Percentiles rank a stretch among this genome's conserved stretches.
These are phyloP conservation scores for Ampelocalamus luodianensis DNA, from an alignment of 176 grass and related monocot species.

Conservation along the genomic window DNA sequence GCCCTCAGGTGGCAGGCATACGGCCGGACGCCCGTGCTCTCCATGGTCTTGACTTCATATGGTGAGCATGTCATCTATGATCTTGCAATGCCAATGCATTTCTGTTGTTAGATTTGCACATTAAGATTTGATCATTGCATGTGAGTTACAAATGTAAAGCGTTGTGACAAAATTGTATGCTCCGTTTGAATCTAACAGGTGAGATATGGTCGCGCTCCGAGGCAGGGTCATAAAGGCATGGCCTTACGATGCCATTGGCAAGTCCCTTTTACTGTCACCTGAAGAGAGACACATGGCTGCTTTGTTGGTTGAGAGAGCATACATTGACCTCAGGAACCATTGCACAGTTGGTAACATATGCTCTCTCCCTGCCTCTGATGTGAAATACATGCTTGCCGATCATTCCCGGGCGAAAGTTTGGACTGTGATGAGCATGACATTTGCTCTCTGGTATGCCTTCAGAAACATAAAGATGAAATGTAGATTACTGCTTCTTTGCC, in stretches of 20 bases:
- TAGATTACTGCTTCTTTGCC: neutral
- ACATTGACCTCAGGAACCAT: conserved; percentile 83
- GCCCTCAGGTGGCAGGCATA: conserved; percentile 91
- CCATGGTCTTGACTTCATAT: conserved; percentile 79
- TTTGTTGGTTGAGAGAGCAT: conserved; percentile 85
- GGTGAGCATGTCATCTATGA: conserved; percentile 52
- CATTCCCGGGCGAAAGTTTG: conserved; percentile 80
- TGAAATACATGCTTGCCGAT: conserved; percentile 80
- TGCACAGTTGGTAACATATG: conserved; percentile 82
- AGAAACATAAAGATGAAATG: conserved; percentile 8
- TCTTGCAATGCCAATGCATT: conserved; percentile 26
- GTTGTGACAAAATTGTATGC: conserved; percentile 28
- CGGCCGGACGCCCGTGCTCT: conserved; percentile 70
- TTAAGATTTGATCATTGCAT: conserved; percentile 28
- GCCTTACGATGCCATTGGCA: conserved; percentile 88
- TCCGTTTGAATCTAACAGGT: conserved; percentile 53
- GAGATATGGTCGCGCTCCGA: conserved; percentile 98
- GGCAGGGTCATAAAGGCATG: conserved; percentile 80
- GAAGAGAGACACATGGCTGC: conserved; percentile 94
- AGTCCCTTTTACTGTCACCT: conserved; percentile 73
- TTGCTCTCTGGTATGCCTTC: conserved; percentile 82
- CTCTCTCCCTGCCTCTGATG: conserved; percentile 72
- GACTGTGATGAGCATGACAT: conserved; percentile 76
- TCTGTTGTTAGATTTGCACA: conserved; percentile 1
- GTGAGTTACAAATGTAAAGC: neutral